Base-by-base conservation (phyloP, 129 eudicot species). In the Gnaphalium uliginosum region DNA sequence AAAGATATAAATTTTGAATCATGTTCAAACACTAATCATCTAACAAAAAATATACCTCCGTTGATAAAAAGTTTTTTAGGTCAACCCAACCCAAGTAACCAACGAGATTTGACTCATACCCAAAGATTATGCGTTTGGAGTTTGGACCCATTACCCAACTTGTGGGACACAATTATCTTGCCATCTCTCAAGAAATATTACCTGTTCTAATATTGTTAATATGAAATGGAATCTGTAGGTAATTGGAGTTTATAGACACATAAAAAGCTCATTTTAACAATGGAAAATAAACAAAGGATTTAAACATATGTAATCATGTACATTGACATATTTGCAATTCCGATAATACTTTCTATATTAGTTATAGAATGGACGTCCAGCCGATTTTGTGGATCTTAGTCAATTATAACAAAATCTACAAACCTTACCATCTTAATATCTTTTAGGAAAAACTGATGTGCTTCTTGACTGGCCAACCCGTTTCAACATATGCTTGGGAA, bases 401-500 rank as follows among this genome's bases (percentile, higher is more conserved):
- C 57, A n/a, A 25, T 67, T 0, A 18, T 71, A 50, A 32, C 58
- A 63, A 39, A 18, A 15, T 21, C 69, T 59, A 63, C 14, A 50
- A 24, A 66, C 56, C 61, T 65, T 10, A 35, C 35, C 35, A 35
- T 64, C 26, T 65, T 58, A 4, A 73, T 65, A 46, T 25, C 57
- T 37, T 68, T 9, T 82, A 88, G 93, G 85, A 26, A 69, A 76
- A 29, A 79, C 29, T 64, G 41, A 41, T 17, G n/a, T 85, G 75
- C 58, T 35, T 46, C 86, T 88, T 35, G 82, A 81, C 60, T 88
- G 93, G 93, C 75, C 85, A 43, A 76, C 83, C 0, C 89, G 90
- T 32, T 83, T 88, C 54, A 81, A 79, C 51, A 83, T 88, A 81
- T 85, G 93, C 69, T 58, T 88, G 73, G 93, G 93, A 81, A 82